Evolutionary conservation across 2,329 filamentous ascomycete species (phyloP).

Genomic region (Tolypocladium ovalisporum): DNA sequence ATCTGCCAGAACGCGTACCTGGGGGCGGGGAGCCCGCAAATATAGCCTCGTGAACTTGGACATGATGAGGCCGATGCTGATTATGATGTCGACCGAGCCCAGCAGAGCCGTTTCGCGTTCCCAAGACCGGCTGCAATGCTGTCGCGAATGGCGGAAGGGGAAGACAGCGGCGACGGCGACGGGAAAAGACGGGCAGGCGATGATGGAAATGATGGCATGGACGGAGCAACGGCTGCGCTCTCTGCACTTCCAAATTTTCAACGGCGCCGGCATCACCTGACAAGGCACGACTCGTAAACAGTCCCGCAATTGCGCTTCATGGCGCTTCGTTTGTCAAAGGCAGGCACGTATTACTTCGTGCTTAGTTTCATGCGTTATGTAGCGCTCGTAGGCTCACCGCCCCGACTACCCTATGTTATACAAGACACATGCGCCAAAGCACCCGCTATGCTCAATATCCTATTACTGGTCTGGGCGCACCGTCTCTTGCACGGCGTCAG

Average conservation of each 20-base stretch:
- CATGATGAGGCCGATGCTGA: slow-evolving; percentile 12
- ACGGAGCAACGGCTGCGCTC: too few species aligned
- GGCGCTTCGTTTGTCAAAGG: too few species aligned
- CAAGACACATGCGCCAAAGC: slow-evolving; percentile 19
- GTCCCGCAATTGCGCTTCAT: background rate
- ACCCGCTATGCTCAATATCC: slow-evolving; percentile 22
- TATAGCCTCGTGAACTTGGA: slow-evolving; percentile 25
- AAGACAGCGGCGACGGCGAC: background rate
- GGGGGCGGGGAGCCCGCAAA: slow-evolving; percentile 27
- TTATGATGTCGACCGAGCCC: background rate
- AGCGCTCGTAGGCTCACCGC: slow-evolving; percentile 21
- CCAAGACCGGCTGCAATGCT: background rate
- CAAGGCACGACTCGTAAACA: background rate
- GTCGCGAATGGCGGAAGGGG: background rate
- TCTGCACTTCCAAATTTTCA: background rate
- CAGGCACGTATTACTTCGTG: too few species aligned
- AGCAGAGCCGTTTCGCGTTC: background rate
- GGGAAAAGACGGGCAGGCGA: background rate
- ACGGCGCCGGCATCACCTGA: background rate
- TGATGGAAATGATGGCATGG: background rate
- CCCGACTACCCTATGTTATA: slow-evolving; percentile 23
- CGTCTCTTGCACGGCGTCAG: background rate
- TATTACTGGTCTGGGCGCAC: slow-evolving; percentile 4
- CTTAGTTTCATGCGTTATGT: slow-evolving; percentile 8
- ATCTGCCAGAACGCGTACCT: slow-evolving; percentile 19